phyloP scores from a whole-genome alignment of 1,284 basidiomycete species.

The Cutaneotrichosporon curvatum region DNA sequence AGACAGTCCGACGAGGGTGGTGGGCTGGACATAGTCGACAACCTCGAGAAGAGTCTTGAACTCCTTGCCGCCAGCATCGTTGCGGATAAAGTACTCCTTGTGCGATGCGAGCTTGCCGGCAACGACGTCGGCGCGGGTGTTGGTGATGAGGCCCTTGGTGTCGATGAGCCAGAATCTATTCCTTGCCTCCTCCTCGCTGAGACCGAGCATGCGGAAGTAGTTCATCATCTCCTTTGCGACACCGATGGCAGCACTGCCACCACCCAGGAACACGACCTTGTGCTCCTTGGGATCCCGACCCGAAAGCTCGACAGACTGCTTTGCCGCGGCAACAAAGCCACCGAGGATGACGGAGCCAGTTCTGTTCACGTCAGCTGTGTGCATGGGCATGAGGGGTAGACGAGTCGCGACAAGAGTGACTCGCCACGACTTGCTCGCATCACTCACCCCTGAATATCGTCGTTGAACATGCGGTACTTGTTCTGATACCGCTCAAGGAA shows the following conservation, averaged over 20 bases:
- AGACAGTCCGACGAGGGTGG: slow-evolving; percentile 82
- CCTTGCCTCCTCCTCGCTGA: slow-evolving; percentile 70
- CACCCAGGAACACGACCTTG: slow-evolving; percentile 73
- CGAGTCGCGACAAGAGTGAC: neutral
- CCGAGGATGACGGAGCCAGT: slow-evolving; percentile 87
- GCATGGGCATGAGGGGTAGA: too few relatives aligned
- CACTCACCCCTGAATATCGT: slow-evolving; percentile 63
- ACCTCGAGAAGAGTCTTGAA: slow-evolving; percentile 71
- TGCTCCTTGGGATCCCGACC: slow-evolving; percentile 65
- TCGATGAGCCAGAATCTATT: slow-evolving; percentile 75
- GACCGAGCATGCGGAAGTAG: slow-evolving; percentile 71
- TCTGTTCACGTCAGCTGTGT: slow-evolving; percentile 50
- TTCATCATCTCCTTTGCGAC: slow-evolving; percentile 82
- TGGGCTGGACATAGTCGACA: slow-evolving; percentile 79
- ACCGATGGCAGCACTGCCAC: slow-evolving; percentile 48
- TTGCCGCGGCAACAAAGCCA: slow-evolving; percentile 83
- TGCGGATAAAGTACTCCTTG: slow-evolving; percentile 73
- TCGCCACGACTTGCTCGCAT: neutral
- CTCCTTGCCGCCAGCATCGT: slow-evolving; percentile 67
- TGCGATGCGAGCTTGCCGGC: slow-evolving; percentile 65
- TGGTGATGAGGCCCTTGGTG: slow-evolving; percentile 71
- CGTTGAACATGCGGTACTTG: slow-evolving; percentile 78
- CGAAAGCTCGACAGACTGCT: slow-evolving; percentile 64
- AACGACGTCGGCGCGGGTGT: slow-evolving; percentile 53
- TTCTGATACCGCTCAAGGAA: slow-evolving; percentile 69